Base-by-base conservation (phyloP, 192 early-diverging fungal species). In the Mortierella antarctica region DNA sequence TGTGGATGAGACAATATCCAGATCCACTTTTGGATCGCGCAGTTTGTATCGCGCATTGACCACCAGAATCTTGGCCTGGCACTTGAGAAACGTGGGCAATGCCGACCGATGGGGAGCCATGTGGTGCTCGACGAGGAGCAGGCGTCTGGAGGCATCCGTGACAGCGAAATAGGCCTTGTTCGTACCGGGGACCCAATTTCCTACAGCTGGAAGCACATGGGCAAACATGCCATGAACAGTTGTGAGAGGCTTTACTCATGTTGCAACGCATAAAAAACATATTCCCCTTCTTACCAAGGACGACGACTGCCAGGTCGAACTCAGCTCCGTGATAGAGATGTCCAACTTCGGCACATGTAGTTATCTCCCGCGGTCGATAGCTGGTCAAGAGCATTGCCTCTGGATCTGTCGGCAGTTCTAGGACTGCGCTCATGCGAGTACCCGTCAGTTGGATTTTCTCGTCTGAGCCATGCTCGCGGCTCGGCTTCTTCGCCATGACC, bases 301-400 rank as follows among this genome's bases (percentile, higher is more conserved):
- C 50, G 12, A 80, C 47, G 21, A 80, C 70, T 0, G 70, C 77
- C 8, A 80, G 52, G 13, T 80, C 77, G 7, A 72, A 5, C 48
- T 80, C 77, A 9, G 70, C 58, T 7, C 77, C 77, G 20, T 49
- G 51, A 18, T 67, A 57, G 11, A 80, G 10, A n/a, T 68, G n/a
- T 23, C 40, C 55, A 59, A 80, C 18, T 40, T 80, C 77, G 7
- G 44, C 60, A 56, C 77, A 72, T 5, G 47, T 4, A 0, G 60
- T 72, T 18, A 80, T 46, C 20, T 62, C 65, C 3, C 77, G 77
- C 18, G 77, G 70, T 62, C 42, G 70, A 49, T 72, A 80, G 13
- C 42, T 42, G 7, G 77, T 80, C 65, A 72, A 40, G 4, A 63
- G 51, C 58, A 80, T 50, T 0, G 63, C 50, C 40, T 80, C 77